A percentile compares a stretch with the other conserved stretches of the same genome.
Conservation (phyloP, 768 basidiomycete species). For the Suillus subluteus region DNA sequence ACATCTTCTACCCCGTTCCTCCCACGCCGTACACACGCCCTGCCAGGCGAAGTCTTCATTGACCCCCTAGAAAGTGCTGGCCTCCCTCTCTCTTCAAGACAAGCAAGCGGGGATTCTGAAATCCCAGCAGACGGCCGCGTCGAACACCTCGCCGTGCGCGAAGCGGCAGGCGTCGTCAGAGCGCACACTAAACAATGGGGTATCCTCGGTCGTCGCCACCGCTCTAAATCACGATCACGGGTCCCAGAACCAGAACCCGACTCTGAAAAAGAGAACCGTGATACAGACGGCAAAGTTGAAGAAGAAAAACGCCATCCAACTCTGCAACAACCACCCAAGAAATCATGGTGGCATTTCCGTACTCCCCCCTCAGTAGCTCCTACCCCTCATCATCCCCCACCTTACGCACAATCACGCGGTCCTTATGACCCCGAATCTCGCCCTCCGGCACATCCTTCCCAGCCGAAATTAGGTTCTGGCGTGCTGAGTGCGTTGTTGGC, state of each 20-base stretch:
- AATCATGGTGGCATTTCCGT: slow-evolving; percentile 6
- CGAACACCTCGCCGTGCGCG: slow-evolving; percentile 35
- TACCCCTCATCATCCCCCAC: slow-evolving; percentile 6
- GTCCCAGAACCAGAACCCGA: neutral
- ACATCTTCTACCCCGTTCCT: slow-evolving; percentile 24
- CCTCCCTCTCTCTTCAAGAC: slow-evolving; percentile 43
- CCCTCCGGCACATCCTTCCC: slow-evolving; percentile 17
- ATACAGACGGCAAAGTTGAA: slow-evolving; percentile 14
- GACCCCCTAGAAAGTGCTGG: slow-evolving; percentile 68
- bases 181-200: slow-evolving; percentile 42
- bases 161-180: slow-evolving; percentile 47
- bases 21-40: slow-evolving; percentile 34
- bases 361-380: slow-evolving; percentile 6
- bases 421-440: slow-evolving; percentile 15
- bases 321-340: neutral
- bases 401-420: neutral
- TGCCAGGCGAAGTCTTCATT: slow-evolving; percentile 61
- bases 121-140: slow-evolving; percentile 17
- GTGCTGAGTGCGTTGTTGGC: slow-evolving; percentile 69
- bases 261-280: neutral
- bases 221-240: slow-evolving; percentile 13
- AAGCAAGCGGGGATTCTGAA: slow-evolving; percentile 13
- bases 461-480: slow-evolving; percentile 43
- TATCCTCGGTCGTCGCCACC: slow-evolving; percentile 20
- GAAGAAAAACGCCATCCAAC: slow-evolving; percentile 5